Evolutionary conservation across 257 asterid species (phyloP).

Genomic region (Plantago elongata): DNA sequence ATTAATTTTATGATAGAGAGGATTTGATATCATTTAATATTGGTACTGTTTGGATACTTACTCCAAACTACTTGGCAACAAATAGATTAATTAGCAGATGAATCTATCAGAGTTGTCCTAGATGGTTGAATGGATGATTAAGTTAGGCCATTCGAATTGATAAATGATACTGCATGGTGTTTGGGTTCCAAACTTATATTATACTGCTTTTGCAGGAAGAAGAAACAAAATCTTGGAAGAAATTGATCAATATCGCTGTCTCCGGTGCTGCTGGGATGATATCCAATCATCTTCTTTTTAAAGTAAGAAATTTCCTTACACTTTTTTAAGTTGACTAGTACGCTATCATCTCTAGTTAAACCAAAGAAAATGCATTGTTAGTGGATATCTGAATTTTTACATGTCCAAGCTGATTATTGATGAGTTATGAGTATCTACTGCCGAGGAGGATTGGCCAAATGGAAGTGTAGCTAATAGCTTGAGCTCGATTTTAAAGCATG

Average conservation of each 20-base stretch:
- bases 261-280: constrained; percentile 99
- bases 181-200: too few relatives aligned
- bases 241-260: constrained; percentile 69
- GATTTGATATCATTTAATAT: too few relatives aligned
- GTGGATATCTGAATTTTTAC: not conserved
- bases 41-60: not conserved
- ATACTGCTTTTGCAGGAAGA: constrained; percentile 57
- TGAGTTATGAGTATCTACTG: not conserved
- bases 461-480: not conserved
- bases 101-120: too few relatives aligned
- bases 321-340: not conserved
- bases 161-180: not conserved
- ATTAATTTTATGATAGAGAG: too few relatives aligned
- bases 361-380: not conserved
- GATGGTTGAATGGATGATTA: not conserved
- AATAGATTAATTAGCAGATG: too few relatives aligned
- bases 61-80: not conserved
- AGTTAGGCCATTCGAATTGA: not conserved
- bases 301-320: constrained; percentile 36
- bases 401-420: not conserved
- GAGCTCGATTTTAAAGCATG: not conserved
- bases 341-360: not conserved
- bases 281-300: constrained; percentile 91
- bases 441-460: not conserved
- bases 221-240: constrained; percentile 91